Conservation (phyloP, 2,329 filamentous ascomycete species). For the Periconia sp. region DNA sequence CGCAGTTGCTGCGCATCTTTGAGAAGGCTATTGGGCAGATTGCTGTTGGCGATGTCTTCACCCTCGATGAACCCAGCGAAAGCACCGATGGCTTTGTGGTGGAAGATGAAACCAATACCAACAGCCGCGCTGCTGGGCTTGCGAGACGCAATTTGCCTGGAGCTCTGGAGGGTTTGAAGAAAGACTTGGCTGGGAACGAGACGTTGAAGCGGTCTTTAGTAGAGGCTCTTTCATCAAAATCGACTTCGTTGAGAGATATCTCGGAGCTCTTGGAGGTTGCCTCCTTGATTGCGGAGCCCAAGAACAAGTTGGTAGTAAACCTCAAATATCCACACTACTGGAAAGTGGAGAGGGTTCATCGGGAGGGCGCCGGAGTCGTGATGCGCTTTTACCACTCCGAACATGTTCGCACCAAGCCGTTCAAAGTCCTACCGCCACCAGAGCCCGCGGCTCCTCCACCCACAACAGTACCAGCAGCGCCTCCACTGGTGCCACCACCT, state of each 20-base stretch:
- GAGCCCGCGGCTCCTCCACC: background rate
- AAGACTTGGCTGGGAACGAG: conserved; percentile 52
- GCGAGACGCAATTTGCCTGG: conserved; percentile 60
- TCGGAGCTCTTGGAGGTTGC: conserved; percentile 61
- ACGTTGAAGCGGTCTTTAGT: conserved; percentile 57
- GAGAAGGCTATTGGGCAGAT: conserved; percentile 59
- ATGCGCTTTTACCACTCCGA: conserved; percentile 34
- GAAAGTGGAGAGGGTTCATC: conserved; percentile 50
- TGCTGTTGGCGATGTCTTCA: conserved; percentile 56
- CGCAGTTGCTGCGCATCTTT: conserved; percentile 55
- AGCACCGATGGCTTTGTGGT: conserved; percentile 54
- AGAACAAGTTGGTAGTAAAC: conserved; percentile 52
- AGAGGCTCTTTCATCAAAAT: conserved; percentile 56
- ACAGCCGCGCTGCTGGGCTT: conserved; percentile 53
- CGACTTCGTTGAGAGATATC: conserved; percentile 56
- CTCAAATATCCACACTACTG: conserved; percentile 61
- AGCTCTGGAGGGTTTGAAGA: conserved; percentile 59
- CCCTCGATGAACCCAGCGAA: conserved; percentile 28
- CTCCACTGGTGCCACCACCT: background rate
- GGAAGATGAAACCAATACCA: conserved; percentile 52
- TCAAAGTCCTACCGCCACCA: conserved; percentile 1
- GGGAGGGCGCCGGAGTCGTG: conserved; percentile 35
- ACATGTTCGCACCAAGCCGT: conserved; percentile 20
- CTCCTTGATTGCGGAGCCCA: conserved; percentile 56
- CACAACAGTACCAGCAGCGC: background rate